Conservation (phyloP, 2,329 filamentous ascomycete species). For the Microsporum ferrugineum region DNA sequence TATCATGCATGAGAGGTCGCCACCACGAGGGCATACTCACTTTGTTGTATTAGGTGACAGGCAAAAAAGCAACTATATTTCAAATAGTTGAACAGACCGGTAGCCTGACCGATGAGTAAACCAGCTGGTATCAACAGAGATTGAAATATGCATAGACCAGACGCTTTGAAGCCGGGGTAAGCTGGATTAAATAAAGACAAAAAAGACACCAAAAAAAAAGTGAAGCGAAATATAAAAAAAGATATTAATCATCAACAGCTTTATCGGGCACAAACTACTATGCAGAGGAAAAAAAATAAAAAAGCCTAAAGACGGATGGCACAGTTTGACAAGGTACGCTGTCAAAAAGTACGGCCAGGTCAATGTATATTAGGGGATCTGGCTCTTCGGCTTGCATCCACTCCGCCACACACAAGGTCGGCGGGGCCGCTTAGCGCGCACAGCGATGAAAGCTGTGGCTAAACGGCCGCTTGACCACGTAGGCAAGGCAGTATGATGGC, state of each 20-base stretch:
- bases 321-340: not conserved
- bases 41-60: not conserved
- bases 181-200: not conserved
- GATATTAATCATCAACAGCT: conserved; percentile 1
- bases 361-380: not conserved
- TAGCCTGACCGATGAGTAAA: not conserved
- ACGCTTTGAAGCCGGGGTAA: not conserved
- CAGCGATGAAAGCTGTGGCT: conserved; percentile 2
- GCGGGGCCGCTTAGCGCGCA: conserved; percentile 9
- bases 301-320: not conserved
- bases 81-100: not conserved
- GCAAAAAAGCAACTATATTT: not conserved
- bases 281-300: not conserved
- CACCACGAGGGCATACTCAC: not conserved
- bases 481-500: not conserved
- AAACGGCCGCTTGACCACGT: not conserved
- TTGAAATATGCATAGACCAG: not conserved
- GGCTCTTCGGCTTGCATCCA: not conserved
- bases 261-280: not conserved
- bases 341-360: not conserved
- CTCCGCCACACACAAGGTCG: conserved; percentile 13
- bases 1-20: not conserved
- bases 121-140: not conserved
- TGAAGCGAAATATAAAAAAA: not conserved
- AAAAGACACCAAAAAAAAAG: not conserved